Evolutionary conservation across 176 grass and related monocot genomes (phyloP), one percentile per base, ranked within the genome.

Genomic region (Dactylis glomerata): DNA sequence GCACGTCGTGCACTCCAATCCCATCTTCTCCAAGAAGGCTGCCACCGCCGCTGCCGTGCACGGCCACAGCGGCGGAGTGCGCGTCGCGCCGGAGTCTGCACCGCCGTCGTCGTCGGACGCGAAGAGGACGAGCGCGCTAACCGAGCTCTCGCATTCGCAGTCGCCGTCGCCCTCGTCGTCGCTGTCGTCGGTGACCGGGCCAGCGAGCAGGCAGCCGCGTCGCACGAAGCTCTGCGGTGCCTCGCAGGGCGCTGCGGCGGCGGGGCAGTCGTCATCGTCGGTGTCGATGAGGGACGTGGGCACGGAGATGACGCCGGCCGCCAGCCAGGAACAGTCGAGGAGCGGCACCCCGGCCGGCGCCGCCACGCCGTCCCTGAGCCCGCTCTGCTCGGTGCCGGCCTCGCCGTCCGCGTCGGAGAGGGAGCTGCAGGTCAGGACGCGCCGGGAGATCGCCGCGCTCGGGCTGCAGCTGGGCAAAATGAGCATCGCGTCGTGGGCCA

Each of bases 401-500:
- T 84, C 89, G 17, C 79, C 87, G 9, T 76, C 94, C 44, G 65
- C 85, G 22, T 93, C 96, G 17, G 93, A 95, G 6, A 56, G 81
- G 82, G 96, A 96, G 79, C 68, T 99, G 70, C 91, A 90, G 82
- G 85, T 94, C 52, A 84, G 88, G 84, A 96, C 90, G 2, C 92
- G 93, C 47, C 91, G 87, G 10, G 96, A 99, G 79, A 99, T 99
- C 22, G 96, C 89, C 17, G 84, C 93, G 33, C 93, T 99, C 26
- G 96, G 96, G 47, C 73, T 99, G 41, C 93, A 96, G 69, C 84
- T 99, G 16, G 96, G 96, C 77, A 99, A 99, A 84, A 87, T 96
- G 84, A 96, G 82, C 77, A 99, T 99, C 75, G 96, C 96, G 68
- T 92, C 96, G 26, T 99, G 96, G 96, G 96, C 96, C 30, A 92